Conservation (phyloP, 2,329 filamentous ascomycete genomes). For the Colletotrichum gigasporum region DNA sequence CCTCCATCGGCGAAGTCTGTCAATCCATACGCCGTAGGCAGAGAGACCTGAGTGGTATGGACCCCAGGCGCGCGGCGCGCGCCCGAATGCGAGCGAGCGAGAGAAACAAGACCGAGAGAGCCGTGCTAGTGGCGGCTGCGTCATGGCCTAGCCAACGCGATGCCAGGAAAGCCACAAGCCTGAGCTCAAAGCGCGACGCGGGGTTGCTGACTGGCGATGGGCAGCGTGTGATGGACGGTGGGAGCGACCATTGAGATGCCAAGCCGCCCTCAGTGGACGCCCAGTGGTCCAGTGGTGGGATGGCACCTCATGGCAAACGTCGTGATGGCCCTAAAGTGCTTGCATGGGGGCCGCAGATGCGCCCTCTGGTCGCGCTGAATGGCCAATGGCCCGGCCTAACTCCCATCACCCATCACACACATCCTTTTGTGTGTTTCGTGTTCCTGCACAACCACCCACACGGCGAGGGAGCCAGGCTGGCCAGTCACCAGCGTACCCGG, state of each 20-base stretch:
- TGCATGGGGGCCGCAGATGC: conserved; percentile 7
- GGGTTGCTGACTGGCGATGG: conserved; percentile 19
- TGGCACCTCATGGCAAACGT: conserved; percentile 20
- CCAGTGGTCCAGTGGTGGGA: conserved; percentile 26
- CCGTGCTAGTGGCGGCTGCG: conserved; percentile 27
- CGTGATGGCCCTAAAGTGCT: conserved; percentile 11
- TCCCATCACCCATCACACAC: conserved; percentile 27
- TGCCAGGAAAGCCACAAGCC: conserved; percentile 14
- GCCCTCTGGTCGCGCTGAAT: conserved; percentile 18
- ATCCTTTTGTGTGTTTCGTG: conserved; percentile 32
- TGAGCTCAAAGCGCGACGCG: conserved; percentile 26
- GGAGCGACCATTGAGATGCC: conserved; percentile 20
- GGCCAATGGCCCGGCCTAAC: conserved; percentile 19
- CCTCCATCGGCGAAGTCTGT: not conserved
- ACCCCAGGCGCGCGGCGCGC: conserved; percentile 14
- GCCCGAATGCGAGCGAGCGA: not conserved
- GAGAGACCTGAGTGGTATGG: conserved; percentile 1
- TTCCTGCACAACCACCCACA: conserved; percentile 30
- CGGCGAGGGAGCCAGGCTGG: no score
- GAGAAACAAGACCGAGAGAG: not conserved
- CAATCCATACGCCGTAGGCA: conserved; percentile 8
- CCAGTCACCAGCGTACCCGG: conserved; percentile 1
- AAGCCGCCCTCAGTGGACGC: conserved; percentile 2
- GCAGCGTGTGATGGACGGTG: conserved; percentile 1
- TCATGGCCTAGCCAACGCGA: conserved; percentile 22